A percentile compares a stretch with the other conserved stretches of the same genome.
Conservation (phyloP, 176 grass and related monocot genomes). For the Carex pumila region DNA sequence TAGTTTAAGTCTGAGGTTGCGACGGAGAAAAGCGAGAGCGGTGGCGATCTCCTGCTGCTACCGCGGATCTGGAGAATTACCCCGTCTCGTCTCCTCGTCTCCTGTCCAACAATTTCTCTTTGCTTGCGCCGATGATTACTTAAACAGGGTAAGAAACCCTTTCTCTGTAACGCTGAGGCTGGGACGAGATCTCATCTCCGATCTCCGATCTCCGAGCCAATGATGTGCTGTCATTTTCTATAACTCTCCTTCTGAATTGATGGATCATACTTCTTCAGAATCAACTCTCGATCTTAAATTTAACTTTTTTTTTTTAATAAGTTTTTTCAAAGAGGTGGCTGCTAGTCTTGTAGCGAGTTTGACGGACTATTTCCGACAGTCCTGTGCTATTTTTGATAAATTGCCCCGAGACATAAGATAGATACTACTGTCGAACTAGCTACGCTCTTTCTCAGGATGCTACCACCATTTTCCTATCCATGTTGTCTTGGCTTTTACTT, state of each 20-base stretch:
- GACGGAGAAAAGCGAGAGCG: neutral
- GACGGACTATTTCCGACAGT: too few relatives aligned
- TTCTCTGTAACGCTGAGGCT: slow-evolving; percentile 2
- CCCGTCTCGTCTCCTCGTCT: neutral
- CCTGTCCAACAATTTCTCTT: neutral
- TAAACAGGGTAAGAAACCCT: neutral
- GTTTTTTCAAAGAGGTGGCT: too few relatives aligned
- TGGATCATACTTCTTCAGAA: neutral
- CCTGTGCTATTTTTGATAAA: too few relatives aligned
- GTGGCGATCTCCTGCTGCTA: neutral
- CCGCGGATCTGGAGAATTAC: neutral
- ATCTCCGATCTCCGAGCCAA: neutral
- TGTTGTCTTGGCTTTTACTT: neutral
- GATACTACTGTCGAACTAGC: too few relatives aligned
- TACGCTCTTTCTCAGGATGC: neutral
- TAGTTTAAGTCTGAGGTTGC: slow-evolving; percentile 13
- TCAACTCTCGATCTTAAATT: neutral
- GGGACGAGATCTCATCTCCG: neutral
- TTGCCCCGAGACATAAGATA: too few relatives aligned
- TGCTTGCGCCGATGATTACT: slow-evolving; percentile 10
- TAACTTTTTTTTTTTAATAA: neutral
- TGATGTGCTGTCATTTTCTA: neutral
- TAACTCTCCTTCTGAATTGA: neutral
- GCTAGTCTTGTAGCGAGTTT: too few relatives aligned
- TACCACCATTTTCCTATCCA: neutral